phyloP scores from a whole-genome alignment of 495 filamentous ascomycete genomes.

The Cetradonia linearis region DNA sequence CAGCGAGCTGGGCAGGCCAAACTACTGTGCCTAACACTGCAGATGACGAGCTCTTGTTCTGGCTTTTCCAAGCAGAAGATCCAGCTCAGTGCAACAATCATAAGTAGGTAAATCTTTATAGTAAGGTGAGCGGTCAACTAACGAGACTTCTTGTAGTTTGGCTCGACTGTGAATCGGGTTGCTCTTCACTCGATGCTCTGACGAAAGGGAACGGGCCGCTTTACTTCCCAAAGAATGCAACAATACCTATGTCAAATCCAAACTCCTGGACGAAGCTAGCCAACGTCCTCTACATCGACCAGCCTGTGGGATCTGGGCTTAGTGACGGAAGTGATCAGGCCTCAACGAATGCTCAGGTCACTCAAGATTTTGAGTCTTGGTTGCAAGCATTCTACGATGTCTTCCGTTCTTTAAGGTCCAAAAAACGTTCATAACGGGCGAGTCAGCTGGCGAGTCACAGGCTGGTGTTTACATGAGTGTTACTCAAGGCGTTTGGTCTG shows the following conservation, averaged over 20 bases:
- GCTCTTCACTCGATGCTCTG: constrained; percentile 79
- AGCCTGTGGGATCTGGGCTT: constrained; percentile 46
- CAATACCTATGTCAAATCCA: constrained; percentile 46
- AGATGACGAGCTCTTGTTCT: constrained; percentile 35
- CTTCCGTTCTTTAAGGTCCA: constrained; percentile 30
- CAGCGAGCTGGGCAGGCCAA: constrained; percentile 36
- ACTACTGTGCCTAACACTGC: constrained; percentile 29
- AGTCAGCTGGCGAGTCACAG: constrained; percentile 38
- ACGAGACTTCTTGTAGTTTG: constrained; percentile 66
- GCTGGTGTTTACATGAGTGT: constrained; percentile 32
- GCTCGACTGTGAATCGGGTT: constrained; percentile 94
- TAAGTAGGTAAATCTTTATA: constrained; percentile 26
- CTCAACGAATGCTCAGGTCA: constrained; percentile 29
- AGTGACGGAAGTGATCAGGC: constrained; percentile 31
- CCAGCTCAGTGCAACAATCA: constrained; percentile 29
- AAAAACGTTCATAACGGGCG: constrained; percentile 35
- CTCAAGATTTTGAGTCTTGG: constrained; percentile 32
- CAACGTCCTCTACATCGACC: constrained; percentile 55
- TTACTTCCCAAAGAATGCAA: constrained; percentile 50
- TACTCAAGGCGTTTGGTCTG: not conserved
- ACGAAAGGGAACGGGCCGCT: constrained; percentile 59
- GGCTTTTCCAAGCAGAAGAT: constrained; percentile 31
- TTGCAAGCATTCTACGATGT: constrained; percentile 31
- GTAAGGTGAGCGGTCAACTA: constrained; percentile 26
- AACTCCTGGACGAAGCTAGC: constrained; percentile 59